A percentile compares a stretch with the other conserved stretches of the same genome.
These are phyloP conservation scores for Tricholoma saponaceum DNA, from an alignment of 768 basidiomycete species.

Conservation along the genomic window DNA sequence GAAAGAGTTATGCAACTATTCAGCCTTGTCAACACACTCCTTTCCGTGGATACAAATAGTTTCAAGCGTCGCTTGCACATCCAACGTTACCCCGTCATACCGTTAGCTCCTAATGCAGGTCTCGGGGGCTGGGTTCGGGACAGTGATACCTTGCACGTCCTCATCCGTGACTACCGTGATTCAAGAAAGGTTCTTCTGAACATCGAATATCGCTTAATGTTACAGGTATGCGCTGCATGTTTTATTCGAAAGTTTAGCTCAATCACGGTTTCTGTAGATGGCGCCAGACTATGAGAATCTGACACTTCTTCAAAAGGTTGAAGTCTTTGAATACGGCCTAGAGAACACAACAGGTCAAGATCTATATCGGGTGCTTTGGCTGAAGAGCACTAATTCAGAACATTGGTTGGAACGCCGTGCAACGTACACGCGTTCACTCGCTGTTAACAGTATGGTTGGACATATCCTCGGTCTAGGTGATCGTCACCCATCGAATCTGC, in stretches of 20 bases:
- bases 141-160: conserved; percentile 92
- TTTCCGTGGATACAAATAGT: conserved; percentile 89
- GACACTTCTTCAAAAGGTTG: conserved; percentile 93
- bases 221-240: conserved; percentile 60
- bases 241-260: background rate
- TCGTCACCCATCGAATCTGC: conserved; percentile 92
- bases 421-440: conserved; percentile 92
- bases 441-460: conserved; percentile 97
- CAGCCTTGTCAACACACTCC: conserved; percentile 91
- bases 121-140: conserved; percentile 94
- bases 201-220: conserved; percentile 98
- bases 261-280: conserved; percentile 56
- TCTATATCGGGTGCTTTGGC: conserved; percentile 93
- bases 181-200: conserved; percentile 94
- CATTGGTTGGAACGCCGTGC: conserved; percentile 97
- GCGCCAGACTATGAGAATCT: conserved; percentile 97
- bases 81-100: conserved; percentile 89
- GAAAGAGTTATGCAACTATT: conserved; percentile 99
- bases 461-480: conserved; percentile 98
- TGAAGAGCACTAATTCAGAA: conserved; percentile 92
- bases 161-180: conserved; percentile 95
- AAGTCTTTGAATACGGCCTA: conserved; percentile 97
- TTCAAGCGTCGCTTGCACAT: conserved; percentile 96
- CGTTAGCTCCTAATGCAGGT: conserved; percentile 93
- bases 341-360: conserved; percentile 99